A percentile compares a stretch with the other conserved stretches of the same genome.
Conservation (phyloP, 2,329 filamentous ascomycete species). For the Pseudogymnoascus sp. region DNA sequence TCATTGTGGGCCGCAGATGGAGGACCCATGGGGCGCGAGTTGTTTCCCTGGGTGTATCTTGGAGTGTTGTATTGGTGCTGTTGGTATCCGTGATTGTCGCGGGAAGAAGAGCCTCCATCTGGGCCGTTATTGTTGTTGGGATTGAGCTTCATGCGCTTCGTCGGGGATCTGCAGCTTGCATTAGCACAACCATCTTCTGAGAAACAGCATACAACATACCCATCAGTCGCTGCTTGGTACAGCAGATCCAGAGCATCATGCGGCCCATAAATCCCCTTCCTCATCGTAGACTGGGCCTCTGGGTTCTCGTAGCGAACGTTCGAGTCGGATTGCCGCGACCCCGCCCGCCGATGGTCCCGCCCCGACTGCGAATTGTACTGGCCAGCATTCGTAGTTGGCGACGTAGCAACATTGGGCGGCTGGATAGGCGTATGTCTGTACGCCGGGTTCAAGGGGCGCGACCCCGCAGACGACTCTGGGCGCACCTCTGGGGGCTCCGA, state of each 20-base stretch:
- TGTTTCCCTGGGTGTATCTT: background rate
- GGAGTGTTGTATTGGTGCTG: background rate
- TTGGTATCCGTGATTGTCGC: background rate
- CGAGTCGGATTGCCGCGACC: conserved; percentile 35
- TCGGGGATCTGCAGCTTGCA: background rate
- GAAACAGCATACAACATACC: conserved; percentile 25
- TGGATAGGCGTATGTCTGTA: background rate
- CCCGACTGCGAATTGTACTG: conserved; percentile 57
- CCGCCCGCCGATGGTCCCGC: conserved; percentile 24
- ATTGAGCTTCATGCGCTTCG: background rate
- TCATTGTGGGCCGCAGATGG: background rate
- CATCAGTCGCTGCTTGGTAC: conserved; percentile 74
- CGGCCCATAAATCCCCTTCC: conserved; percentile 73
- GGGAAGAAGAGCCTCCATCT: background rate
- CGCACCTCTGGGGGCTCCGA: conserved; percentile 33
- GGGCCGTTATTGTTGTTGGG: background rate
- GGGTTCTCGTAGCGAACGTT: conserved; percentile 58
- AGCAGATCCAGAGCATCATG: conserved; percentile 89
- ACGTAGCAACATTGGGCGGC: conserved; percentile 38
- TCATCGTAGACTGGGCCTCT: conserved; percentile 58
- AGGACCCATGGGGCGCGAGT: background rate
- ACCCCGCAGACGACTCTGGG: conserved; percentile 21
- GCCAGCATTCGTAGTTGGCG: conserved; percentile 59
- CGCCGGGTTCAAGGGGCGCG: conserved; percentile 23
- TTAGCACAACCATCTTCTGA: background rate